Conservation (phyloP, 78 protist genomes). For the Dictyostelium firmibasis region DNA sequence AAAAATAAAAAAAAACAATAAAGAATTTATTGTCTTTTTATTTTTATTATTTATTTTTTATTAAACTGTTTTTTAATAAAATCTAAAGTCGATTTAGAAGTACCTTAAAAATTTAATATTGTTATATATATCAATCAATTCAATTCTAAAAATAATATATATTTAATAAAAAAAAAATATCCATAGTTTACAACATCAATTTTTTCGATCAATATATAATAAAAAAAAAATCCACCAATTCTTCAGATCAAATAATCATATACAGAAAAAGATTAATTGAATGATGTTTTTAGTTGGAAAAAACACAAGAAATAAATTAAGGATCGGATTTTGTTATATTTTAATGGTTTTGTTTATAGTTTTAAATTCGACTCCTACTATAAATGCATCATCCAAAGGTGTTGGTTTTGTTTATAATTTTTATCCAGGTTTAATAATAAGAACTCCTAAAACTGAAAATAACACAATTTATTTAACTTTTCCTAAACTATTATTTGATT, state of each 20-base stretch:
- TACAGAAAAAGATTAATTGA: neutral
- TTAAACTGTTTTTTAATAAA: neutral
- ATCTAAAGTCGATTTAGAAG: neutral
- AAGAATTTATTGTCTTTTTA: neutral
- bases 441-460: neutral
- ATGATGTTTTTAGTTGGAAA: neutral
- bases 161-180: neutral
- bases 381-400: neutral
- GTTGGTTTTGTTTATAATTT: neutral
- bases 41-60: neutral
- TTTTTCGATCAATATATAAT: no score
- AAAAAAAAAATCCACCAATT: no score
- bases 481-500: constrained; percentile 38
- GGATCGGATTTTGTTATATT: neutral
- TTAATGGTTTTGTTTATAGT: neutral
- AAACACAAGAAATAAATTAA: neutral
- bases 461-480: constrained; percentile 12
- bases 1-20: neutral
- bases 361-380: no score
- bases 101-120: neutral
- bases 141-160: no score
- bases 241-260: neutral
- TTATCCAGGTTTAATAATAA: neutral
- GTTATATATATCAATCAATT: no score
- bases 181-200: no score